These are phyloP conservation scores for Pyrenochaeta sp. DNA, from an alignment of 2,329 filamentous ascomycete genomes.

Conservation along the genomic window DNA sequence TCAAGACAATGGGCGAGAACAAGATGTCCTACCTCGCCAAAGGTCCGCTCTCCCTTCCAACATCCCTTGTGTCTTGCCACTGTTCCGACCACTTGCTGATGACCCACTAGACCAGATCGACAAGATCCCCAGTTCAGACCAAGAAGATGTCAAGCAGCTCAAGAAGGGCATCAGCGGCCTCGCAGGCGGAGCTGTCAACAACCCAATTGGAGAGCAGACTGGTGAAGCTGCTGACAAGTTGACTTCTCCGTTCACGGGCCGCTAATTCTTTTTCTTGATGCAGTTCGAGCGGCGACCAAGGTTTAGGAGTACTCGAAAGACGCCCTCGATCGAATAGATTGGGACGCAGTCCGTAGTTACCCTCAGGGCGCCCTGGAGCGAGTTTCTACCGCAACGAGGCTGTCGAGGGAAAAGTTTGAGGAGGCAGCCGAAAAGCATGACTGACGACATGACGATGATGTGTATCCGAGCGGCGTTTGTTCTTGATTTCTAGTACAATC, in stretches of 20 bases:
- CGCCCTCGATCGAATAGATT: conserved; percentile 14
- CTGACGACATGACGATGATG: conserved; percentile 9
- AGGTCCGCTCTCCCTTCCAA: too few relatives aligned
- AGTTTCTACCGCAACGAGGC: conserved; percentile 25
- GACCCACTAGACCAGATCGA: conserved; percentile 43
- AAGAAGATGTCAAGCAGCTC: conserved; percentile 46
- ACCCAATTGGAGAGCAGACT: conserved; percentile 46
- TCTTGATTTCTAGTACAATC: background rate
- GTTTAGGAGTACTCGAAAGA: conserved; percentile 30
- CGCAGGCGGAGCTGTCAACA: conserved; percentile 43
- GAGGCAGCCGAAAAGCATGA: conserved; percentile 12
- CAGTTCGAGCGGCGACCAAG: conserved; percentile 33
- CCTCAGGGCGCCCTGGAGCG: conserved; percentile 23
- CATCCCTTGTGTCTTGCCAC: conserved; percentile 10
- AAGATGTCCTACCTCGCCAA: conserved; percentile 54
- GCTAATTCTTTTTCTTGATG: conserved; percentile 34
- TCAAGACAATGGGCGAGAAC: conserved; percentile 62
- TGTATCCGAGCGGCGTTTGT: background rate
- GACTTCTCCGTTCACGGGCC: conserved; percentile 47
- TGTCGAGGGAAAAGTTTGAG: conserved; percentile 11
- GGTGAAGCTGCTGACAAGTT: conserved; percentile 47
- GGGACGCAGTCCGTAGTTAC: conserved; percentile 19
- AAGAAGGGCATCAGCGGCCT: conserved; percentile 47
- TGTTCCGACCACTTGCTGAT: conserved; percentile 12
- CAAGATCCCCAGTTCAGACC: conserved; percentile 49